phyloP scores from a whole-genome alignment of 1,139 yeast genomes.

The Taiozyma onychis region DNA sequence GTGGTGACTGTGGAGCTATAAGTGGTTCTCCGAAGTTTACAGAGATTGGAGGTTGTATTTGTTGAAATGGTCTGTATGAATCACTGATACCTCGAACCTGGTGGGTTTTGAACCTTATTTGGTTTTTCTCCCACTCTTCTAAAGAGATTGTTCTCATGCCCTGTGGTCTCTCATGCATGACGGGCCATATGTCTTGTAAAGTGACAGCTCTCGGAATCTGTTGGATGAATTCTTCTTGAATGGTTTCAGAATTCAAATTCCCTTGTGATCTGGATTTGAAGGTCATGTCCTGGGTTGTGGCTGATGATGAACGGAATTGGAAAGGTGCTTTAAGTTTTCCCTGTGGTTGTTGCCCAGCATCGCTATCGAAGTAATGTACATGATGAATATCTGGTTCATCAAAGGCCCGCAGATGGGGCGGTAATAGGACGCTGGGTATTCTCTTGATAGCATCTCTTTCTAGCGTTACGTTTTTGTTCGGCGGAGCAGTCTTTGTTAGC shows the following conservation, averaged over 20 bases:
- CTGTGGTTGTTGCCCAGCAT: not conserved
- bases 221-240: constrained; percentile 9
- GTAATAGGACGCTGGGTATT: constrained; percentile 21
- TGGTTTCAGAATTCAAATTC: not conserved
- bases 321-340: not conserved
- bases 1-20: not conserved
- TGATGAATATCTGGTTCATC: not conserved
- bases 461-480: constrained; percentile 9
- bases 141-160: constrained; percentile 17
- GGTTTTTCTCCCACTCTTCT: constrained; percentile 15
- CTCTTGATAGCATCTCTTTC: constrained; percentile 23
- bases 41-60: not conserved
- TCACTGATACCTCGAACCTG: not conserved
- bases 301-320: not conserved
- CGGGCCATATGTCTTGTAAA: constrained; percentile 11
- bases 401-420: constrained; percentile 19
- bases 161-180: constrained; percentile 1
- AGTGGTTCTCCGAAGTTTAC: not conserved
- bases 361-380: not conserved
- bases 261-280: not conserved
- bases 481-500: constrained; percentile 4
- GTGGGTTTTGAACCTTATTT: constrained; percentile 3
- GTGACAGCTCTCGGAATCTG: constrained; percentile 19
- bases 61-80: not conserved
- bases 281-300: not conserved